These are phyloP conservation scores for Chimonanthus praecox DNA, from an alignment of 164 flowering plant genomes.

Conservation along the genomic window DNA sequence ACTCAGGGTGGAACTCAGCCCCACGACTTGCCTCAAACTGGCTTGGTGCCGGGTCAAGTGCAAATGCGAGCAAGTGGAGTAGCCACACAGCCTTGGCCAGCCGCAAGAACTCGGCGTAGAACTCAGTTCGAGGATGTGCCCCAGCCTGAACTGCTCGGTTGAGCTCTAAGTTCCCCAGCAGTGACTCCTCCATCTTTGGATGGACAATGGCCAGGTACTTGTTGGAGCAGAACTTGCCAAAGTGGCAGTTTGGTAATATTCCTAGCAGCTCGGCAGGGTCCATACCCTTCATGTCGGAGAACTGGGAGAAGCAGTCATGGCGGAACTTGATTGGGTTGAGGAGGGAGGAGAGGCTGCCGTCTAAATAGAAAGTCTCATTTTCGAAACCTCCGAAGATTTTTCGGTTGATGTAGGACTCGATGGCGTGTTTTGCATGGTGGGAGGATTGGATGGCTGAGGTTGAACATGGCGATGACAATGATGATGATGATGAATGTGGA, in stretches of 20 bases:
- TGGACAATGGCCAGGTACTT: constrained; percentile 71
- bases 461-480: constrained; percentile 1
- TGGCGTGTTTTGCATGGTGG: constrained; percentile 71
- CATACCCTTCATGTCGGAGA: constrained; percentile 79
- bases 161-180: constrained; percentile 84
- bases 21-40: constrained; percentile 77
- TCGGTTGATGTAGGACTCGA: constrained; percentile 70
- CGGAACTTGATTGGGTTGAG: constrained; percentile 78
- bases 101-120: constrained; percentile 61
- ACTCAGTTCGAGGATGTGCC: constrained; percentile 71
- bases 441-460: constrained; percentile 13
- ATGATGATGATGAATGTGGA: not conserved
- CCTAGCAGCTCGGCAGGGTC: constrained; percentile 86
- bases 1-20: constrained; percentile 71
- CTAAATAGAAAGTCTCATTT: constrained; percentile 94
- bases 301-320: constrained; percentile 71
- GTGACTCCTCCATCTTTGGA: constrained; percentile 92
- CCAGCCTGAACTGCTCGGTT: constrained; percentile 51
- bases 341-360: constrained; percentile 80
- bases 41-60: constrained; percentile 69
- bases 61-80: constrained; percentile 84
- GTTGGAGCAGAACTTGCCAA: constrained; percentile 74
- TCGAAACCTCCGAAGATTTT: constrained; percentile 89
- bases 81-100: constrained; percentile 86
- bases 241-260: constrained; percentile 62